Percentiles rank a stretch among this genome's conserved stretches.
These are phyloP conservation scores for Boletus smithii DNA, from an alignment of 1,284 basidiomycete genomes.

Conservation along the genomic window DNA sequence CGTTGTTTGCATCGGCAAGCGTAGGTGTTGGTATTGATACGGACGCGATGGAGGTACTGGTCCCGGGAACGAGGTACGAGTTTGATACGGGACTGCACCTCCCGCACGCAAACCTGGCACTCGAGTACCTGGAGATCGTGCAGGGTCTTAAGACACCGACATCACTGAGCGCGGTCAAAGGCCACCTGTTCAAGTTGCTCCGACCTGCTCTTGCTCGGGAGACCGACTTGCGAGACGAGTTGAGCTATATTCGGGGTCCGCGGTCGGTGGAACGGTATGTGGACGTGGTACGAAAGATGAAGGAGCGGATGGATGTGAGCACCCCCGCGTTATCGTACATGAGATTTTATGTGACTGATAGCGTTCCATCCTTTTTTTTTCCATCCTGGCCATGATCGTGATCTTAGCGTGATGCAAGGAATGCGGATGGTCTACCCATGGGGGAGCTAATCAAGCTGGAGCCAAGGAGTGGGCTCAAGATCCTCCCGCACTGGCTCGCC, in stretches of 20 bases:
- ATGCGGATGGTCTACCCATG: constrained; percentile 35
- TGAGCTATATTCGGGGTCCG: constrained; percentile 57
- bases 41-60: neutral
- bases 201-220: constrained; percentile 72
- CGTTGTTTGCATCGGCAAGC: constrained; percentile 55
- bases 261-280: constrained; percentile 44
- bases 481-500: constrained; percentile 79
- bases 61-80: neutral
- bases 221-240: constrained; percentile 67
- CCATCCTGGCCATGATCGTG: neutral
- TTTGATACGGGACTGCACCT: constrained; percentile 52
- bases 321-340: neutral
- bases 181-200: constrained; percentile 91
- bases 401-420: constrained; percentile 44
- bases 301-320: constrained; percentile 60
- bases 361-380: neutral
- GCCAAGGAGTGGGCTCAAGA: constrained; percentile 49
- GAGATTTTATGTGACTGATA: constrained; percentile 1
- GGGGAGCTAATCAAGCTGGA: constrained; percentile 50
- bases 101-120: constrained; percentile 63
- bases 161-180: constrained; percentile 75
- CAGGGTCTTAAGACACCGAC: constrained; percentile 70
- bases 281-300: constrained; percentile 65
- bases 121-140: constrained; percentile 88
- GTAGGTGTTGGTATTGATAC: neutral